Conservation (phyloP, 148 eudicot species). For the Chenopodium quinoa region DNA sequence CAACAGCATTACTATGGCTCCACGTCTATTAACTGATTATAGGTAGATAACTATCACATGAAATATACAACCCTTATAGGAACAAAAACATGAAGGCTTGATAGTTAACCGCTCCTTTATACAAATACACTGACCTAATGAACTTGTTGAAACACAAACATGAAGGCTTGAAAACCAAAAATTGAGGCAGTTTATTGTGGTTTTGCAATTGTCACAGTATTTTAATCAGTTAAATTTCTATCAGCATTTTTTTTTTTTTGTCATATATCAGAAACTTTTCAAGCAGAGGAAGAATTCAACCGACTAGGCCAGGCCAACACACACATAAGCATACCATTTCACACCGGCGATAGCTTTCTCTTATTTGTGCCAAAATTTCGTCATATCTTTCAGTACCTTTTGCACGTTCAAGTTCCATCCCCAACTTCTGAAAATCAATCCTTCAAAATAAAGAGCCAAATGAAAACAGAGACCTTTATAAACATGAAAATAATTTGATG, state of each 20-base stretch:
- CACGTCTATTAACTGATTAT: no score
- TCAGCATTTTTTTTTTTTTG: no score
- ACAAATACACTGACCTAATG: no score
- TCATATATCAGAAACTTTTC: not conserved
- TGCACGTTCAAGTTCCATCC: slow-evolving; percentile 72
- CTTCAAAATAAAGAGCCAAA: slow-evolving; percentile 32
- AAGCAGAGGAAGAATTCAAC: not conserved
- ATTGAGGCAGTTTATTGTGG: not conserved
- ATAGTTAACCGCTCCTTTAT: not conserved
- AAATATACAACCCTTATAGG: not conserved
- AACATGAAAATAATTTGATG: not conserved
- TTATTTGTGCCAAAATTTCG: slow-evolving; percentile 54
- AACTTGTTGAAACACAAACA: no score
- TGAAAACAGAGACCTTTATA: not conserved
- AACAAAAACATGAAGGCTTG: not conserved
- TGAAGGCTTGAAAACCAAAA: not conserved
- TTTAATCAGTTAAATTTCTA: no score
- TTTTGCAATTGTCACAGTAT: not conserved
- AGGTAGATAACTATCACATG: not conserved
- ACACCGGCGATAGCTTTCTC: slow-evolving; percentile 74
- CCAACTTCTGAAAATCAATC: slow-evolving; percentile 62
- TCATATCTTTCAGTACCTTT: slow-evolving; percentile 64
- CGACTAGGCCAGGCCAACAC: not conserved
- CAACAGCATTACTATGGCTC: no score
- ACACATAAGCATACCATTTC: slow-evolving; percentile 57